phyloP scores from a whole-genome alignment of 495 filamentous ascomycete genomes.

The Annulohypoxylon stygium region DNA sequence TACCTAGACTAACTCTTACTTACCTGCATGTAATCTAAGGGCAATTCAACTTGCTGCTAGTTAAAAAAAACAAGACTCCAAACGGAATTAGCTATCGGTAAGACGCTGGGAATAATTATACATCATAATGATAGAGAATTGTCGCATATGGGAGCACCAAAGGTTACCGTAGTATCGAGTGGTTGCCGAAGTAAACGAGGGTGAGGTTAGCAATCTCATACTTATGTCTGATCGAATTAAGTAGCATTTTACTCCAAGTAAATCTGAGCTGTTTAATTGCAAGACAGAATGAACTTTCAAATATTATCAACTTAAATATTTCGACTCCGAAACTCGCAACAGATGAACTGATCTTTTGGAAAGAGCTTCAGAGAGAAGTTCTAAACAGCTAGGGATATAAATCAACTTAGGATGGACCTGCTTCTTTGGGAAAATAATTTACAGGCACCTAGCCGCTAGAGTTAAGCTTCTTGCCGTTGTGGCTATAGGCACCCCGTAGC shows the following conservation, averaged over 20 bases:
- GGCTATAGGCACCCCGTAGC: conserved; percentile 32
- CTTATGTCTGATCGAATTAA: neutral
- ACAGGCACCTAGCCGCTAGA: conserved; percentile 8
- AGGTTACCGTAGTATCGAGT: conserved; percentile 4
- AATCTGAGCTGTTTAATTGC: neutral
- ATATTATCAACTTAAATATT: neutral
- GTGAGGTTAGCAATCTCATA: neutral
- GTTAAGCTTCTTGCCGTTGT: conserved; percentile 11
- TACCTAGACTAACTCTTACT: neutral
- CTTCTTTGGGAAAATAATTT: conserved; percentile 24
- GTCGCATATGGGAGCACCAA: neutral
- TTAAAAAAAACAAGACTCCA: neutral
- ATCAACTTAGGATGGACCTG: conserved; percentile 22
- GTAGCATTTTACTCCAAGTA: neutral
- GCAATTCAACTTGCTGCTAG: neutral
- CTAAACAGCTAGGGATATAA: neutral
- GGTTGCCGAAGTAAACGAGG: neutral
- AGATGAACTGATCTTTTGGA: neutral
- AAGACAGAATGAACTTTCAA: neutral
- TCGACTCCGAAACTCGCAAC: neutral
- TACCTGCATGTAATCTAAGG: neutral
- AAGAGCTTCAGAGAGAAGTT: neutral
- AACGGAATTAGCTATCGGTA: neutral
- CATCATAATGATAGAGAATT: neutral
- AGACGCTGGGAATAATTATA: neutral